phyloP scores from a whole-genome alignment of 2,329 filamentous ascomycete species.

The Didymella exigua region DNA sequence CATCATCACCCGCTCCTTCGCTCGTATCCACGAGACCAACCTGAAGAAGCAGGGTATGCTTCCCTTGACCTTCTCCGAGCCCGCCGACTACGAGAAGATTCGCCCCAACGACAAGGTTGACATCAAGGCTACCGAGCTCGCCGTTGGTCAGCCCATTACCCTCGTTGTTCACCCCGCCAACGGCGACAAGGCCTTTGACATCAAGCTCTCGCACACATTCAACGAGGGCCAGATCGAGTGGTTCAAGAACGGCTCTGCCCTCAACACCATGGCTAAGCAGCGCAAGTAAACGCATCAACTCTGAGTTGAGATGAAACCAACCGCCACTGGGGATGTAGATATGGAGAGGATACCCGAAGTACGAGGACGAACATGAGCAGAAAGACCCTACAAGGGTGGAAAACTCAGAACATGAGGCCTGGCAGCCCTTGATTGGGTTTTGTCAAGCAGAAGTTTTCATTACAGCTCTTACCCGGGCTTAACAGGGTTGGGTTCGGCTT shows the following conservation, averaged over 20 bases:
- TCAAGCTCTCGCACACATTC: conserved; percentile 92
- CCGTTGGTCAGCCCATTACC: conserved; percentile 89
- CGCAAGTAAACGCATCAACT: conserved; percentile 28
- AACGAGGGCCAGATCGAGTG: conserved; percentile 97
- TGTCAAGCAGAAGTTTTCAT: conserved; percentile 34
- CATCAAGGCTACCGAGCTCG: conserved; percentile 85
- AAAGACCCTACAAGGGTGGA: conserved; percentile 25
- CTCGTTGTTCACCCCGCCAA: conserved; percentile 91
- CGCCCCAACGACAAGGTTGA: conserved; percentile 91
- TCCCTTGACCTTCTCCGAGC: conserved; percentile 91
- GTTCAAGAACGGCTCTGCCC: conserved; percentile 97
- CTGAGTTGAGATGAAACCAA: conserved; percentile 16
- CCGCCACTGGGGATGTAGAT: conserved; percentile 44
- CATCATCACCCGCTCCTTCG: conserved; percentile 94
- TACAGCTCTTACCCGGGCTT: conserved; percentile 35
- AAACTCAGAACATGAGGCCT: conserved; percentile 27
- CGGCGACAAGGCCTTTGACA: conserved; percentile 73
- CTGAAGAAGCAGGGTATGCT: conserved; percentile 99
- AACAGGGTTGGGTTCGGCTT: conserved; percentile 40
- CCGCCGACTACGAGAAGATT: conserved; percentile 98
- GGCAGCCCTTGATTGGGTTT: conserved; percentile 22
- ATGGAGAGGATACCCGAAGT: conserved; percentile 31
- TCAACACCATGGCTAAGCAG: conserved; percentile 96
- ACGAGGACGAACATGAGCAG: conserved; percentile 25
- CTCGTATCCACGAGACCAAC: conserved; percentile 99